phyloP scores from a whole-genome alignment of 2,329 filamentous ascomycete genomes.

The Penicillium sp. region DNA sequence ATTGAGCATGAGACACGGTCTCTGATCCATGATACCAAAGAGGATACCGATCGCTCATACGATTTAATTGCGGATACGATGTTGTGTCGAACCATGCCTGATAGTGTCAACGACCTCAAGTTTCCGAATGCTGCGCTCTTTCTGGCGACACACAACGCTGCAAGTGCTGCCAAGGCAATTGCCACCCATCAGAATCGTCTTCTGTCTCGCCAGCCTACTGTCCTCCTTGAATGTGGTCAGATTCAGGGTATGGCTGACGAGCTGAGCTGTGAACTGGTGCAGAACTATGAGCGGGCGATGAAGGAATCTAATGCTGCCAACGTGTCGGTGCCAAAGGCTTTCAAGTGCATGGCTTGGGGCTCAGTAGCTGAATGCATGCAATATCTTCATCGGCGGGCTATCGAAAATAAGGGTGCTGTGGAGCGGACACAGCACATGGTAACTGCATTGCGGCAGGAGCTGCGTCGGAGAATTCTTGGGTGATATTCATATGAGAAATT shows the following conservation, averaged over 20 bases:
- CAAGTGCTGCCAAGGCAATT: slow-evolving; percentile 49
- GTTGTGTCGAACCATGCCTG: slow-evolving; percentile 45
- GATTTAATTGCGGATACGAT: slow-evolving; percentile 52
- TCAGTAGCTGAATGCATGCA: slow-evolving; percentile 56
- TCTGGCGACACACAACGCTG: slow-evolving; percentile 56
- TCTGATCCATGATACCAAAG: slow-evolving; percentile 41
- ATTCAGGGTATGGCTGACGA: slow-evolving; percentile 92
- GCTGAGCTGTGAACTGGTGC: slow-evolving; percentile 60
- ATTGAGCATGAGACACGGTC: slow-evolving; percentile 42
- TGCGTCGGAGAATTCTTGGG: slow-evolving; percentile 53
- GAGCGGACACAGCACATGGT: slow-evolving; percentile 63
- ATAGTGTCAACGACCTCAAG: slow-evolving; percentile 20
- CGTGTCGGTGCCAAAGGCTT: slow-evolving; percentile 44
- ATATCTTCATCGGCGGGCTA: slow-evolving; percentile 59
- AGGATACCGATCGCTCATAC: slow-evolving; percentile 48
- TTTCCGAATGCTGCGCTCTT: slow-evolving; percentile 47
- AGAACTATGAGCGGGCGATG: slow-evolving; percentile 24
- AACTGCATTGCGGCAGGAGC: slow-evolving; percentile 64
- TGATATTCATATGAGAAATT: neutral
- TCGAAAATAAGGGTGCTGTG: slow-evolving; percentile 73
- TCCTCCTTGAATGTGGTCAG: slow-evolving; percentile 65
- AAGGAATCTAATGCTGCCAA: slow-evolving; percentile 29
- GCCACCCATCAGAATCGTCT: slow-evolving; percentile 38
- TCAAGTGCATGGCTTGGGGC: slow-evolving; percentile 58
- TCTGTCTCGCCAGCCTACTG: slow-evolving; percentile 37